Percentiles rank a stretch among this genome's conserved stretches.
These are phyloP conservation scores for Crithidia thermophila DNA, from an alignment of 208 protist genomes.

Conservation along the genomic window DNA sequence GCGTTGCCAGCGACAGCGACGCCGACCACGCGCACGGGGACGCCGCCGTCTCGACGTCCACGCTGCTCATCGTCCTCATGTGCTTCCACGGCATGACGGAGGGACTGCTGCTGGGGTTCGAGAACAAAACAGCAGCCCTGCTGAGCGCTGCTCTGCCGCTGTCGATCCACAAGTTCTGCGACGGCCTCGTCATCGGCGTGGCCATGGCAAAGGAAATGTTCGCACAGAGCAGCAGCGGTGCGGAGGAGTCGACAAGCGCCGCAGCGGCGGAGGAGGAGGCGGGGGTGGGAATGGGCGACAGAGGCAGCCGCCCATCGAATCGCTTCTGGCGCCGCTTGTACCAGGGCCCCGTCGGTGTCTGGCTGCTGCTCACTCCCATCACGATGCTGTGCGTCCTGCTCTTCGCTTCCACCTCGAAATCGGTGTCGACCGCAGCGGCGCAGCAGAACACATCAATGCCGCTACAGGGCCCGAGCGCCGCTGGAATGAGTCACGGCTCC, in stretches of 20 bases:
- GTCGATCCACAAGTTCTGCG: conserved; percentile 65
- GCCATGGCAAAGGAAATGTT: conserved; percentile 56
- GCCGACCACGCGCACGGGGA: conserved; percentile 16
- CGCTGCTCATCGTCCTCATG: conserved; percentile 65
- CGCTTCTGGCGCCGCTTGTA: conserved; percentile 30
- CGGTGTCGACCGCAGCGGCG: neutral
- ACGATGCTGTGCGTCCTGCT: conserved; percentile 35
- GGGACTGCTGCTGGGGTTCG: conserved; percentile 64
- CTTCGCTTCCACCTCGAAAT: neutral
- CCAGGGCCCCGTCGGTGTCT: conserved; percentile 31
- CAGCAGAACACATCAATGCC: neutral
- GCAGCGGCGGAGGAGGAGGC: neutral
- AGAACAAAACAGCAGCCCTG: conserved; percentile 35
- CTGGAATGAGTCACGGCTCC: too few relatives aligned
- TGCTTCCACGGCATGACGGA: conserved; percentile 70
- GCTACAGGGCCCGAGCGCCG: too few relatives aligned
- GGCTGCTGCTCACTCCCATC: conserved; percentile 54
- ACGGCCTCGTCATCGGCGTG: conserved; percentile 77
- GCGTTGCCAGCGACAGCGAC: neutral
- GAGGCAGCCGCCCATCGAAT: neutral
- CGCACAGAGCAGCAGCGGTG: neutral
- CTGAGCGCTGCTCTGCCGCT: conserved; percentile 49
- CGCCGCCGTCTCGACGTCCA: conserved; percentile 21
- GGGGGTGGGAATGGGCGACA: neutral
- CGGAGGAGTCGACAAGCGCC: neutral